Evolutionary conservation across 2,329 filamentous ascomycete species (phyloP).

Genomic region (Claviceps quebecensis): DNA sequence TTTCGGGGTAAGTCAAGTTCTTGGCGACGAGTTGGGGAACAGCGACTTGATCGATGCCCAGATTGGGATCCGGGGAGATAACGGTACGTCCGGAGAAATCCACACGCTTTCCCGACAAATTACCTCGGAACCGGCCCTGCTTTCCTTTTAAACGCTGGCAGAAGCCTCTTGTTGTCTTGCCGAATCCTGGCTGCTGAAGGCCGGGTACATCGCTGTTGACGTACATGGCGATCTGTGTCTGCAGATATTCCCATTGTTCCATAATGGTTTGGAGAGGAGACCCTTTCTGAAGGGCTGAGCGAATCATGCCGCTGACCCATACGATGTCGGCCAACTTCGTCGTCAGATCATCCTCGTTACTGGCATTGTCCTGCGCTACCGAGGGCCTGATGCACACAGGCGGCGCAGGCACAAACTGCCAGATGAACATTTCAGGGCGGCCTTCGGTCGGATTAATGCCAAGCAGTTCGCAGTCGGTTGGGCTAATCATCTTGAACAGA

Average conservation of each 20-base stretch:
- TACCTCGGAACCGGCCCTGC: constrained; percentile 91
- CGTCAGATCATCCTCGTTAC: constrained; percentile 91
- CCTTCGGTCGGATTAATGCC: constrained; percentile 78
- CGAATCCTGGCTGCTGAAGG: constrained; percentile 73
- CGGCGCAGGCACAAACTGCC: constrained; percentile 89
- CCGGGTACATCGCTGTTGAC: constrained; percentile 95
- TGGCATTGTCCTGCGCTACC: constrained; percentile 82
- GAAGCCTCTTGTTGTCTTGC: constrained; percentile 83
- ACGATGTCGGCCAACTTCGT: constrained; percentile 96
- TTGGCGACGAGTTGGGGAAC: constrained; percentile 86
- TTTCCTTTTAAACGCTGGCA: constrained; percentile 95
- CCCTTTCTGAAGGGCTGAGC: constrained; percentile 68
- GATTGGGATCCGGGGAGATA: constrained; percentile 91
- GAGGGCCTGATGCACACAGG: constrained; percentile 90
- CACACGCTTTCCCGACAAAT: constrained; percentile 93
- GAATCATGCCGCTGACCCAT: constrained; percentile 77
- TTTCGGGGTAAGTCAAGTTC: constrained; percentile 90
- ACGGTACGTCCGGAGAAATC: constrained; percentile 96
- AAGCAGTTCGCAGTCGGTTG: constrained; percentile 78
- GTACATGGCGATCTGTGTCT: constrained; percentile 92
- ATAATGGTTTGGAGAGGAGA: constrained; percentile 80
- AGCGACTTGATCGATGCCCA: constrained; percentile 86
- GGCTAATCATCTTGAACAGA: constrained; percentile 76
- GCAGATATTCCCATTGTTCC: constrained; percentile 97
- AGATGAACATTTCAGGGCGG: constrained; percentile 91